phyloP scores from a whole-genome alignment of 2,329 filamentous ascomycete genomes.

The Chrysoporthe austroafricana region DNA sequence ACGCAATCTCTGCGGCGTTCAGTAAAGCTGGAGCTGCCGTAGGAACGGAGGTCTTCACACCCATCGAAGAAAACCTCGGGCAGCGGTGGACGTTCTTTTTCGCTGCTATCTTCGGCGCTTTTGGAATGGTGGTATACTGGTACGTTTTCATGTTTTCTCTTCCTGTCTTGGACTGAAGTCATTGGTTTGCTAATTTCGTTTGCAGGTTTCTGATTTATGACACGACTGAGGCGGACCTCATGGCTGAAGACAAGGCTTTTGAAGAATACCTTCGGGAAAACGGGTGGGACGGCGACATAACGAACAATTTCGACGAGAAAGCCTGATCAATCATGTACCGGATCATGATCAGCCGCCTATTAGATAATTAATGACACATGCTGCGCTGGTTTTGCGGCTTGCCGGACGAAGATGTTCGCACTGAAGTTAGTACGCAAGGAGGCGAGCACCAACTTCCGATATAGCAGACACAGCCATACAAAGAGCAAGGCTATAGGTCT shows the following conservation, averaged over 20 bases:
- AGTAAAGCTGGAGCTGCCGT: slow-evolving; percentile 56
- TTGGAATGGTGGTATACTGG: slow-evolving; percentile 48
- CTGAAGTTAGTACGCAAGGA: too few species aligned
- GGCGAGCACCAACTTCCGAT: too few species aligned
- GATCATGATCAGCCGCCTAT: too few species aligned
- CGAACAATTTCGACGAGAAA: slow-evolving; percentile 30
- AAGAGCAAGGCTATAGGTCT: too few species aligned
- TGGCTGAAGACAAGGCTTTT: slow-evolving; percentile 48
- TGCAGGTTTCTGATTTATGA: slow-evolving; percentile 48
- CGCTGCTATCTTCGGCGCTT: slow-evolving; percentile 53
- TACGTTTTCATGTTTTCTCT: not conserved
- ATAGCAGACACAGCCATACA: too few species aligned
- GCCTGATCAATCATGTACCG: not conserved
- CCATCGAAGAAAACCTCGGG: slow-evolving; percentile 48
- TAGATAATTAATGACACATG: too few species aligned
- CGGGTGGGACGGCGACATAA: slow-evolving; percentile 52
- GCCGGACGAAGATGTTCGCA: too few species aligned
- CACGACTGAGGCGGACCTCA: slow-evolving; percentile 49
- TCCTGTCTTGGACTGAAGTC: not conserved
- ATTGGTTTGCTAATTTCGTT: not conserved
- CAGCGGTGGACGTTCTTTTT: slow-evolving; percentile 57
- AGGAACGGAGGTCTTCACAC: slow-evolving; percentile 55
- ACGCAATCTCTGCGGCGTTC: slow-evolving; percentile 54
- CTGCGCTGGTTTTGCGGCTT: too few species aligned
- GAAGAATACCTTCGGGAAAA: slow-evolving; percentile 47